These are phyloP conservation scores for Acanthamoeba quina DNA, from an alignment of 208 protist genomes.

Conservation along the genomic window DNA sequence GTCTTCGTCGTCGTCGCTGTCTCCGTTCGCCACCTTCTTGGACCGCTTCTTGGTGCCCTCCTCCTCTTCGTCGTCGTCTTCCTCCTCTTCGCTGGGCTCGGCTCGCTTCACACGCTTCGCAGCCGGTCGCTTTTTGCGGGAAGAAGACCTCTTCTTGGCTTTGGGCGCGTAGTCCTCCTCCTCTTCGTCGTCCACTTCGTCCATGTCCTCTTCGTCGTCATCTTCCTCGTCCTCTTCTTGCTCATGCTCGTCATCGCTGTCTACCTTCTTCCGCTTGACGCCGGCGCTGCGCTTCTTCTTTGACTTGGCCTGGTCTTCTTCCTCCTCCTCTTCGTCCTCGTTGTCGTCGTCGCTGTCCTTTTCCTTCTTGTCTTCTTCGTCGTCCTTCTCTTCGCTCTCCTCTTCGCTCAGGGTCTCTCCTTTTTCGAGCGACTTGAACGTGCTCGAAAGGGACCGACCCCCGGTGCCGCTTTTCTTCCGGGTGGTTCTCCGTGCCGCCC, in stretches of 20 bases:
- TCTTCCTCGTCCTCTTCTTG: background rate
- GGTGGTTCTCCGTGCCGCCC: background rate
- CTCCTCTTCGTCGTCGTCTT: conserved; percentile 28
- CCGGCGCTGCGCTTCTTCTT: background rate
- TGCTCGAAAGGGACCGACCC: conserved; percentile 20
- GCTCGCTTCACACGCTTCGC: background rate
- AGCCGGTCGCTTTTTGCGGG: background rate
- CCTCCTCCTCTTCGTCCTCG: background rate
- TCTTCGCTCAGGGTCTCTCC: background rate
- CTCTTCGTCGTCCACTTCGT: background rate
- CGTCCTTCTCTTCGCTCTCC: background rate
- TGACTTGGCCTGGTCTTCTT: background rate
- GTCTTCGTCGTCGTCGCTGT: background rate
- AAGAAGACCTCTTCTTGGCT: background rate
- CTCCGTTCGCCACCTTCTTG: background rate
- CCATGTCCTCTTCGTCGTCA: conserved; percentile 1
- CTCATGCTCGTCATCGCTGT: background rate
- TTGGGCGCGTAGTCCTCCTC: background rate
- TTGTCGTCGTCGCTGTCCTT: background rate
- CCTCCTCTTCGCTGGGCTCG: background rate
- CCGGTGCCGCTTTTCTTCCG: background rate
- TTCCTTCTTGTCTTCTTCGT: background rate
- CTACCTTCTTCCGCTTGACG: background rate
- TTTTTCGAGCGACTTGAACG: background rate
- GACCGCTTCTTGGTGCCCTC: background rate